Evolutionary conservation across 129 eudicot species (phyloP).

Genomic region (Oenanthe sinensis): DNA sequence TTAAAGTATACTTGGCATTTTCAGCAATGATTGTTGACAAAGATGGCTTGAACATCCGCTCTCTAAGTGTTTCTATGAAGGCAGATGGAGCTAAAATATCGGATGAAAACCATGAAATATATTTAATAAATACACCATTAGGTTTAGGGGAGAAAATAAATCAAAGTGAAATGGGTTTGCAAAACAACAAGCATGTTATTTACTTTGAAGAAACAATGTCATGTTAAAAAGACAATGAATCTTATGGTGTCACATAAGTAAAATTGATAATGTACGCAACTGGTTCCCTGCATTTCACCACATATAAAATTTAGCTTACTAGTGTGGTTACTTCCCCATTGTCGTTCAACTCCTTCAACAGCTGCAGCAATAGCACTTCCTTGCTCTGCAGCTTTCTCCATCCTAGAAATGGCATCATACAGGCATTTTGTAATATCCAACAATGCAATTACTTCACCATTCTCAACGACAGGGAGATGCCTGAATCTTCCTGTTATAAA

Average conservation of each 20-base stretch:
- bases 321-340: conserved; percentile 71
- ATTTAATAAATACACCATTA: not conserved
- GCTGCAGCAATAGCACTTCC: conserved; percentile 99
- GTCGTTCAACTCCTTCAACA: conserved; percentile 97
- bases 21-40: conserved; percentile 79
- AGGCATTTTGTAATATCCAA: conserved; percentile 94
- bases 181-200: not conserved
- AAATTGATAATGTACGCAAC: not conserved
- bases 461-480: conserved; percentile 97
- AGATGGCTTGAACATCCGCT: conserved; percentile 94
- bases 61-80: conserved; percentile 88
- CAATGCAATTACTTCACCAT: conserved; percentile 93
- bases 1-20: conserved; percentile 47
- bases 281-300: not conserved
- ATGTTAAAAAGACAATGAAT: not conserved
- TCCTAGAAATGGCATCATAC: conserved; percentile 90
- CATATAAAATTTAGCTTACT: conserved; percentile 41
- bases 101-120: conserved; percentile 1
- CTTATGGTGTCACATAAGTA: not conserved
- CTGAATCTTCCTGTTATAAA: conserved; percentile 68
- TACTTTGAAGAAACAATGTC: not conserved
- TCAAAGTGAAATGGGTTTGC: not conserved
- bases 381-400: conserved; percentile 99
- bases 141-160: not conserved
- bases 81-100: conserved; percentile 80